phyloP scores from a whole-genome alignment of 2,329 filamentous ascomycete species.

The Geosmithia morbida region DNA sequence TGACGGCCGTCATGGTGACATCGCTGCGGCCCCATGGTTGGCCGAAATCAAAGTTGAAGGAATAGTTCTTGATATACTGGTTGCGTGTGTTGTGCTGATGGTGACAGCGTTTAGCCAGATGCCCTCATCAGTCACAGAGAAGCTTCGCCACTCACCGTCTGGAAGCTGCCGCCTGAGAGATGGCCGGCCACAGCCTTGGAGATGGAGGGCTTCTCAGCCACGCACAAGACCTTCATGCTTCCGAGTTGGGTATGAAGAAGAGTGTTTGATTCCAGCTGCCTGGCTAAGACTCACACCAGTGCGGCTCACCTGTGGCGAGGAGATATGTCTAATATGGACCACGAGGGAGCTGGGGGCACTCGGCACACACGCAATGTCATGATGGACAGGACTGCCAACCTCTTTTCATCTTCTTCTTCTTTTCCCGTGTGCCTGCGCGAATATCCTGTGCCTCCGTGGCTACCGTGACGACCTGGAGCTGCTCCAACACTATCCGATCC shows the following conservation, averaged over 20 bases:
- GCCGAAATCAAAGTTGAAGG: constrained; percentile 80
- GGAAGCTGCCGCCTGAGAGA: constrained; percentile 61
- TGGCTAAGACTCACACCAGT: not conserved
- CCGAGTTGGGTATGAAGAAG: not conserved
- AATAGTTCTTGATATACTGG: constrained; percentile 85
- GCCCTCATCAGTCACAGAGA: not conserved
- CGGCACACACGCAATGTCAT: not conserved
- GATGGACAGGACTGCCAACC: constrained; percentile 1
- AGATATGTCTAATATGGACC: not conserved
- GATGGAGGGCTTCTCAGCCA: constrained; percentile 70
- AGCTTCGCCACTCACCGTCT: constrained; percentile 41
- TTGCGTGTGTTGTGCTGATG: constrained; percentile 52
- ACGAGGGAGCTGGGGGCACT: constrained; percentile 1
- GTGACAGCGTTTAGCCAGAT: not conserved
- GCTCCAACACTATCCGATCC: not conserved
- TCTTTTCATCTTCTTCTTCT: not conserved
- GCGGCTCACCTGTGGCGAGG: constrained; percentile 1
- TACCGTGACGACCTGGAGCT: not conserved
- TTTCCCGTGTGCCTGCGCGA: not conserved
- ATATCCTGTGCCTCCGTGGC: not conserved
- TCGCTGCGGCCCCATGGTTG: constrained; percentile 64
- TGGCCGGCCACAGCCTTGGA: constrained; percentile 88
- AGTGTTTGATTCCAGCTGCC: not conserved
- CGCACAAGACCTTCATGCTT: constrained; percentile 40
- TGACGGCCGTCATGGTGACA: constrained; percentile 88